Base-by-base conservation (phyloP, 2,329 filamentous ascomycete species). In the Didymella arachidicola region DNA sequence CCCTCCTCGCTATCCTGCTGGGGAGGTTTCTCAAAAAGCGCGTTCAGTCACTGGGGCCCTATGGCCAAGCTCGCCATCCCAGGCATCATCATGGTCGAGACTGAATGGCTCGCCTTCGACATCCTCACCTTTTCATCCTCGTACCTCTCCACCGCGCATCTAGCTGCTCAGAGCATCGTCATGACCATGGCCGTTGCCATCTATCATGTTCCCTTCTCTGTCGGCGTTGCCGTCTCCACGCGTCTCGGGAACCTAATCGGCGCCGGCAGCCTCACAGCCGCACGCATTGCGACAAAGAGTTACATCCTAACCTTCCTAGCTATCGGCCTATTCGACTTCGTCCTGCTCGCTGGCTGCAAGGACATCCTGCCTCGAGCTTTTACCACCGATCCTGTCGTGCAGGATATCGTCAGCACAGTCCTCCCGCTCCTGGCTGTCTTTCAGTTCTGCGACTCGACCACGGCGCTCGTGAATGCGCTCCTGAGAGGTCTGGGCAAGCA, bases 61-160 rank as follows among this genome's bases (percentile, higher is more conserved):
- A 96, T 96, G 94, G 85, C 97, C 65, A 86, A 87, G 45, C 87
- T 98, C n/a, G 92, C 93, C 0, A 79, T 97, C 18, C 93, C 94
- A 0, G 94, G 94, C 4, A 89, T 98, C 76, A 81, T 97, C 62
- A 97, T 97, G 93, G 89, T 97, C 2, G 89, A 96, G 76, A 93
- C 93, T 5, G 74, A 77, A 56, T 77, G 74, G 71, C 65, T 77
- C 0, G 73, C 73, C 11, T 77, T 75, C 45, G 75, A 77, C 39
- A 76, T 77, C 53, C 69, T 77, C 25, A 97, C 93, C 0, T 84
- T 97, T 29, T 87, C 89, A 1, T 86, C 92, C 0, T 91, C 89
- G 43, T 91, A 91, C 63, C 88, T 97, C 62, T 91, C 90, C 26
- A 88, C 91, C 1, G 87, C 88, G 14, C 88, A 91, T 63, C 84